Conservation (phyloP, 139 green algal species). For the Ettlia oleoabundans region DNA sequence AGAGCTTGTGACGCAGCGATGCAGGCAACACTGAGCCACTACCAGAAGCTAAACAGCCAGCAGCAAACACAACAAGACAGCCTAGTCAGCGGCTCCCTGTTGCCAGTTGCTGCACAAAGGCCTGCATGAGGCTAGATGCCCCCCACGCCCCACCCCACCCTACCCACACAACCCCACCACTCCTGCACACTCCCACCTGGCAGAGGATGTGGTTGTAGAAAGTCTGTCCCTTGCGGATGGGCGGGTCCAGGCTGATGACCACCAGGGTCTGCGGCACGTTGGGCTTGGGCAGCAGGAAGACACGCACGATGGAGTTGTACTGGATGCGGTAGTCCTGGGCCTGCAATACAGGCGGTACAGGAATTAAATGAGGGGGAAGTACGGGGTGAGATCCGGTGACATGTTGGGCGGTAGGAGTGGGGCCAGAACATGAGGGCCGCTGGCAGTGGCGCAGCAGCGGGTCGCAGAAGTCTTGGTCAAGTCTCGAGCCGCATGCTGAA, state of each 20-base stretch:
- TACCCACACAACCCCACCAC: neutral
- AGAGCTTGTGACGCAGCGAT: too few species aligned
- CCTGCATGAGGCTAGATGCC: neutral
- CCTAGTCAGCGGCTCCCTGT: neutral
- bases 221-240: slow-evolving; percentile 95
- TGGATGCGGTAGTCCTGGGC: slow-evolving; percentile 95
- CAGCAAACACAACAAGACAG: too few species aligned
- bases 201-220: slow-evolving; percentile 94
- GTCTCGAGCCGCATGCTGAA: too few species aligned
- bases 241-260: slow-evolving; percentile 90
- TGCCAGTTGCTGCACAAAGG: neutral
- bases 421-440: neutral
- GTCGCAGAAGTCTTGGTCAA: too few species aligned
- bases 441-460: too few species aligned
- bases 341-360: slow-evolving; percentile 44
- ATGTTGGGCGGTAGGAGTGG: neutral
- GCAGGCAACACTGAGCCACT: too few species aligned
- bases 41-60: too few species aligned
- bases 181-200: slow-evolving; percentile 69
- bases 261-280: slow-evolving; percentile 90
- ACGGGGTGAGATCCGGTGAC: neutral
- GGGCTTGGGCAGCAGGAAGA: slow-evolving; percentile 93
- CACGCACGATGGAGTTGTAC: slow-evolving; percentile 86
- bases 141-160: neutral
- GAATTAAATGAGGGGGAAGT: neutral